phyloP scores from a whole-genome alignment of 352 stramenopile genomes.

The Phytophthora citricola region DNA sequence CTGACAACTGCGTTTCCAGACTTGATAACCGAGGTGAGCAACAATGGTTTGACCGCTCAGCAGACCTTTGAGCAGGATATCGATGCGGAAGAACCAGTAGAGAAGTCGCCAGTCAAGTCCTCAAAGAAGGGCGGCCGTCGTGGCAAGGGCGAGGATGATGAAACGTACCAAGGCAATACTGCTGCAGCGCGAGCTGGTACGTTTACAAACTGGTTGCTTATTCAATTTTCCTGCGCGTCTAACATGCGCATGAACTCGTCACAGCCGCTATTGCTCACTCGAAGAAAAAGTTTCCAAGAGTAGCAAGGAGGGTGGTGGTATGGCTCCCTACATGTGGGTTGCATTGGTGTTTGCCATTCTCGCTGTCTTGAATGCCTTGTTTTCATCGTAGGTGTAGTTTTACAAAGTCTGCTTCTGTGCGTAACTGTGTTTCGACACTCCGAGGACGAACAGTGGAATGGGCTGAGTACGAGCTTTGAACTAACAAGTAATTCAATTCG shows the following conservation, averaged over 20 bases:
- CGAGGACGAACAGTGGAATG: neutral
- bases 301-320: slow-evolving; percentile 33
- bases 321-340: slow-evolving; percentile 45
- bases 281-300: slow-evolving; percentile 73
- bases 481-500: neutral
- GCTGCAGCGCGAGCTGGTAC: slow-evolving; percentile 63
- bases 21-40: slow-evolving; percentile 59
- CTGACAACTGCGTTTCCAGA: slow-evolving; percentile 64
- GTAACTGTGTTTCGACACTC: neutral
- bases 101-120: slow-evolving; percentile 21
- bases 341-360: slow-evolving; percentile 52
- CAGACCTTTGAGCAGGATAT: slow-evolving; percentile 73
- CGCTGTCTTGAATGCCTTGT: slow-evolving; percentile 39
- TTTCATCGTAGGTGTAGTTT: slow-evolving; percentile 24
- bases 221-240: too few species aligned
- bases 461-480: too few species aligned
- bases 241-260: slow-evolving; percentile 1
- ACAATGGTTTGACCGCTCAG: slow-evolving; percentile 63
- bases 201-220: neutral
- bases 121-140: slow-evolving; percentile 40
- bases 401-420: neutral
- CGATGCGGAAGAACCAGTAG: slow-evolving; percentile 55
- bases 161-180: slow-evolving; percentile 54
- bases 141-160: slow-evolving; percentile 32
- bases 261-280: slow-evolving; percentile 72